Conservation (phyloP, 2,329 filamentous ascomycete species). For the Simplicillium aogashimaense region DNA sequence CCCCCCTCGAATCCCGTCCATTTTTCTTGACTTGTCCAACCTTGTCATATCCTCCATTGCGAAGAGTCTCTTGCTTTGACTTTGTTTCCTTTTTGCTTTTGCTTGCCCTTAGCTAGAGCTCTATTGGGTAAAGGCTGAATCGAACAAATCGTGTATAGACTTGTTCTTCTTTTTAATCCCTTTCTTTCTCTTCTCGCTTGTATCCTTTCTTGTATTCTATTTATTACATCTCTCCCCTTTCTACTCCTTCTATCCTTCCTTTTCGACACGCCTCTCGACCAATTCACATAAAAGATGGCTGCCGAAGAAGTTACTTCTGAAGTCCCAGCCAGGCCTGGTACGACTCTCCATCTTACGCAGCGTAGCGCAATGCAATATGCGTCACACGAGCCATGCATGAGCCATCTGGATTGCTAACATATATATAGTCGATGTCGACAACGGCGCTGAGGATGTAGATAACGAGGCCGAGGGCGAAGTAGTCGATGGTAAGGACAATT, state of each 20-base stretch:
- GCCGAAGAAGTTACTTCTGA: conserved; percentile 2
- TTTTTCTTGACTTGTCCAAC: conserved; percentile 1
- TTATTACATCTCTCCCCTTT: neutral
- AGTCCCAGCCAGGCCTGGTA: conserved; percentile 3
- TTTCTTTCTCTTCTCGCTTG: neutral
- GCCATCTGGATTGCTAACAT: conserved; percentile 3
- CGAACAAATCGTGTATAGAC: no score
- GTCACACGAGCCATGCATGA: no score
- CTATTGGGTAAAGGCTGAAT: no score
- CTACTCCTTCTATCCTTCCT: conserved; percentile 1
- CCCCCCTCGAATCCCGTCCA: no score
- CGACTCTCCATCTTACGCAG: neutral
- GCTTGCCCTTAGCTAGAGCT: no score
- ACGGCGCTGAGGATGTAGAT: conserved; percentile 16
- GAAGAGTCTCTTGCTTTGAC: conserved; percentile 1
- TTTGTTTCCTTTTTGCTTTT: conserved; percentile 1
- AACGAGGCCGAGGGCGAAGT: conserved; percentile 16
- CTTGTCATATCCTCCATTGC: conserved; percentile 5
- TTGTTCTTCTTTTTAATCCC: no score
- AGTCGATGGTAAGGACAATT: conserved; percentile 20
- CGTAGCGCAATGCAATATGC: neutral
- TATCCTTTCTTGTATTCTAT: conserved; percentile 2
- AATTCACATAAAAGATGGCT: conserved; percentile 3
- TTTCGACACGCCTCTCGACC: neutral
- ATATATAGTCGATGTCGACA: conserved; percentile 11